Base-by-base conservation (phyloP, 192 early-diverging fungal genomes). In the Podila minutissima region DNA sequence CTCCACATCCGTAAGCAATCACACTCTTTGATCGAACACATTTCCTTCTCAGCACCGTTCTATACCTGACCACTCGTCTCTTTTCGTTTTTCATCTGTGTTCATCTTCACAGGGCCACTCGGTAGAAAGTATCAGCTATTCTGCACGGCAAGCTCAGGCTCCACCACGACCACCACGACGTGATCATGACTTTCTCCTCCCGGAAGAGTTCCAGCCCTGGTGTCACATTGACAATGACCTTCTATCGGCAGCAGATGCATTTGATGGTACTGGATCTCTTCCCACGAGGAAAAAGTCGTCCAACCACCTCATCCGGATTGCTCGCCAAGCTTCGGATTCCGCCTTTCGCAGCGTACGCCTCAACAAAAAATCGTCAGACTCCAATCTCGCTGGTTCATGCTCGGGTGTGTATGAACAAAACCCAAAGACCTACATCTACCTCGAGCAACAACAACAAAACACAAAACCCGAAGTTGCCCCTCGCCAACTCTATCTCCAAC, bases 281-380 rank as follows among this genome's bases (percentile, higher is more conserved):
- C 50, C 75, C 0, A 48, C 66, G 9, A 37, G 69, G 1, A 79
- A 79, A 32, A 19, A 63, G 28, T 62, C 65, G 6, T 49, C 57
- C 26, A 79, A 41, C 32, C 71, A 63, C 31, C 62, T 79, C 32
- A 67, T 79, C 15, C 63, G 53, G 15, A 68, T 64, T 50, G 75
- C 75, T 8, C 64, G 68, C n/a, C 75, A 79, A 61, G 75, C 75
- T 13, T 79, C 75, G 4, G 75, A 72, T 22, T 67, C 69, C 5
- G 76, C 77, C 26, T 69, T 81, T 24, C 28, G 71, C 4, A 81
- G 59, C 10, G 75, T 78, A 1, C 35, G 53, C 17, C 53, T 81
- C 10, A 50, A 35, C 22, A 49, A 55, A 26, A 81, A 81, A 32
- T 11, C 28, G 12, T 73, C 77, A 3, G 71, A 81, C 24, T 46